Percentiles rank a stretch among this genome's conserved stretches.
phyloP scores from a whole-genome alignment of 2,329 filamentous ascomycete genomes.

The Tolypocladium ovalisporum region DNA sequence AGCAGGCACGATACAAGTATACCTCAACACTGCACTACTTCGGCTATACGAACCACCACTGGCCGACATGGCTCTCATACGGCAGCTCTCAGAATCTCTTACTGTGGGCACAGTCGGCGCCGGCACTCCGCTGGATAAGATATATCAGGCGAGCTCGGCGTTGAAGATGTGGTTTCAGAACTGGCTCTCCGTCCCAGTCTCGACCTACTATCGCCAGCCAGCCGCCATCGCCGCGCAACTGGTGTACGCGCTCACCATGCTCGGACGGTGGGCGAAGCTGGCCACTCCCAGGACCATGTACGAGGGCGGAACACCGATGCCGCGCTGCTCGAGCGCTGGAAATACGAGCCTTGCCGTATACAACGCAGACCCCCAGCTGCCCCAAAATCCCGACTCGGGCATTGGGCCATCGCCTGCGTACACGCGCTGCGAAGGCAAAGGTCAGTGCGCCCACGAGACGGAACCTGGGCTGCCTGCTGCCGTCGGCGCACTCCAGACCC shows the following conservation, averaged over 20 bases:
- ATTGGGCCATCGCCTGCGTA: neutral
- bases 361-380: slow-evolving; percentile 12
- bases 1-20: slow-evolving; percentile 26
- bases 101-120: slow-evolving; percentile 23
- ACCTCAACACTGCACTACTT: slow-evolving; percentile 28
- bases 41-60: slow-evolving; percentile 37
- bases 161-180: slow-evolving; percentile 37
- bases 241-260: slow-evolving; percentile 38
- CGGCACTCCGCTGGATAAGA: slow-evolving; percentile 33
- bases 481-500: slow-evolving; percentile 27
- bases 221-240: slow-evolving; percentile 33
- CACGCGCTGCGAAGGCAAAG: slow-evolving; percentile 1
- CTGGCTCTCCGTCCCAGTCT: slow-evolving; percentile 32
- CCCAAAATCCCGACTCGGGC: slow-evolving; percentile 4
- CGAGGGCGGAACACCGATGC: slow-evolving; percentile 13
- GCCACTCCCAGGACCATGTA: slow-evolving; percentile 24
- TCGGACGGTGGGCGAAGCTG: slow-evolving; percentile 39
- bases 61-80: slow-evolving; percentile 27
- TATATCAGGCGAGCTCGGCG: slow-evolving; percentile 37
- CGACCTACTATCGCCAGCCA: slow-evolving; percentile 33
- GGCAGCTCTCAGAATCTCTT: slow-evolving; percentile 31
- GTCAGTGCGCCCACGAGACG: slow-evolving; percentile 14
- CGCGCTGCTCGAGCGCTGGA: slow-evolving; percentile 10
- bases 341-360: slow-evolving; percentile 9
- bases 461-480: slow-evolving; percentile 28